Base-by-base conservation (phyloP, 495 filamentous ascomycete genomes). In the Aspergillus taichungensis region DNA sequence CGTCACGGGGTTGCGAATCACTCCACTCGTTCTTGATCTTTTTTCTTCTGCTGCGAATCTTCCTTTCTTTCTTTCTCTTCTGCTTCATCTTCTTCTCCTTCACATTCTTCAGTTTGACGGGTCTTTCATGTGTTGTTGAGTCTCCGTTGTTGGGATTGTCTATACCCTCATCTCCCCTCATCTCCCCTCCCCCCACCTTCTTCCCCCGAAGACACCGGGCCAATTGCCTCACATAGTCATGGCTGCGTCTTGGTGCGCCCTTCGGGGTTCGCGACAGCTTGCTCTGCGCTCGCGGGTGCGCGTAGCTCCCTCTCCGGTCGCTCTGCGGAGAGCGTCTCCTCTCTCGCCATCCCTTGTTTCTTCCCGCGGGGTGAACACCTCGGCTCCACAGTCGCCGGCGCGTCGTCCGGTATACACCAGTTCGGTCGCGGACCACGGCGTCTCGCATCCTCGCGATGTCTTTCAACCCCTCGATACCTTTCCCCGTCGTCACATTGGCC, bases 401-500 rank as follows among this genome's bases (percentile, higher is more conserved):
- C 59, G 57, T 13, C 62, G 68, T 24, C 52, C 57, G 30, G 65
- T 72, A 6, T 65, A 72, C 39, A 68, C 67, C 28, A 70, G 65
- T 53, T 62, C 68, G 13, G 11, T 69, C 11, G 48, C 58, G 33
- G 68, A 63, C 40, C 67, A 70, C 51, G 68, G 68, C 13, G 68
- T 64, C 27, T 63, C 66, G 29, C 65, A 70, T 40, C 67, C 67
- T 24, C 59, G 56, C 40, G 67, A 72, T 52, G 44, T 66, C 27
- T 70, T 71, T 52, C 69, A 74, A 37, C 72, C 72, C 35, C 62
- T 75, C 46, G 72, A 77, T 66, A 85, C 80, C 18, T 98, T 98
- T 60, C 74, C 85, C 40, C 73, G 83, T 24, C 80, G 92, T n/a
- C 92, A 98, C 59, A 94, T 97, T 67, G 92, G 92, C 3, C 92